Conservation (phyloP, 2,329 filamentous ascomycete genomes). For the Aspergillus brasiliensis region DNA sequence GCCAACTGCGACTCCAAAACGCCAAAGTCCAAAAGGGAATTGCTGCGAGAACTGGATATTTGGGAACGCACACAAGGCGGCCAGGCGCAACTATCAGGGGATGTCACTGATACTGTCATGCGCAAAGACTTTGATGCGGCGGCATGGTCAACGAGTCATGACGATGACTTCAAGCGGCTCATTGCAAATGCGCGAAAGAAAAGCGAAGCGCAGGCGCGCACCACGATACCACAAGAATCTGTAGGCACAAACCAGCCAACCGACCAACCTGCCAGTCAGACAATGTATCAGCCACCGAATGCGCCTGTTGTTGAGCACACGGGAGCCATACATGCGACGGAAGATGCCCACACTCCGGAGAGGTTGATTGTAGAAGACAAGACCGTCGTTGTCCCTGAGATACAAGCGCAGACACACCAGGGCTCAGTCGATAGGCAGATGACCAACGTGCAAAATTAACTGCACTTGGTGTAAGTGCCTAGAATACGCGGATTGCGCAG, state of each 20-base stretch:
- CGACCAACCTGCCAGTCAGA: neutral
- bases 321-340: neutral
- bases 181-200: slow-evolving; percentile 73
- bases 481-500: neutral
- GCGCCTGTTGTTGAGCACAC: neutral
- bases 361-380: slow-evolving; percentile 5
- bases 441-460: slow-evolving; percentile 6
- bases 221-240: slow-evolving; percentile 29
- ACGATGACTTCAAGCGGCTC: slow-evolving; percentile 73
- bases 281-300: slow-evolving; percentile 1
- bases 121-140: slow-evolving; percentile 85
- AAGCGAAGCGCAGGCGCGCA: slow-evolving; percentile 34
- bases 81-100: slow-evolving; percentile 42
- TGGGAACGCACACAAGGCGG: slow-evolving; percentile 86
- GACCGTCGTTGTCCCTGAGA: slow-evolving; percentile 5
- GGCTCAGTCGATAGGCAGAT: slow-evolving; percentile 13
- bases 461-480: neutral
- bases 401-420: slow-evolving; percentile 7
- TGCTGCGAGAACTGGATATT: slow-evolving; percentile 75
- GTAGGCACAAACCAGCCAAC: slow-evolving; percentile 1
- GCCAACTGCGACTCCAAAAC: slow-evolving; percentile 86
- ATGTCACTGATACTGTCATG: slow-evolving; percentile 58
- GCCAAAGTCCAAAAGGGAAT: slow-evolving; percentile 69
- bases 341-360: slow-evolving; percentile 3
- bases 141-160: slow-evolving; percentile 74